Percentiles rank a stretch among this genome's conserved stretches.
These are phyloP conservation scores for Ophiostoma pallidulum DNA, from an alignment of 2,329 filamentous ascomycete genomes.

Conservation along the genomic window DNA sequence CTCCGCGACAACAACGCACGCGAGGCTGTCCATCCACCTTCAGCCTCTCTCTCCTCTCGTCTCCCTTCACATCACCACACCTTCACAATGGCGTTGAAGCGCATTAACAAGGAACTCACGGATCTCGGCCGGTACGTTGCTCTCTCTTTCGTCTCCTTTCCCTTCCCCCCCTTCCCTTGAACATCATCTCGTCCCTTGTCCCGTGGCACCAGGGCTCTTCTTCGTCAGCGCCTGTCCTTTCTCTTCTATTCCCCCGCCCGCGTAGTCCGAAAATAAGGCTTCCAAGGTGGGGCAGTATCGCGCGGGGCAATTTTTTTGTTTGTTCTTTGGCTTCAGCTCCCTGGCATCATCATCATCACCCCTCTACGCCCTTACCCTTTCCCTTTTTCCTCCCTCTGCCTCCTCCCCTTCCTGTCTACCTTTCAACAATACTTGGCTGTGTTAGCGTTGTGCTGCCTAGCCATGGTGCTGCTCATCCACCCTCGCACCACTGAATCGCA, in stretches of 20 bases:
- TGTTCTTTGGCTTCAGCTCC: not conserved
- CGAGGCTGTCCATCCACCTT: not conserved
- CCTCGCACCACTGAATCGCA: too few relatives aligned
- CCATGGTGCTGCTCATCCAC: too few relatives aligned
- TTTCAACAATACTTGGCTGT: constrained; percentile 12
- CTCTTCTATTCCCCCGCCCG: constrained; percentile 1
- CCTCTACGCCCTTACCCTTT: not conserved
- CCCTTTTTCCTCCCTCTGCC: too few relatives aligned
- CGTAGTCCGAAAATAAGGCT: constrained; percentile 14
- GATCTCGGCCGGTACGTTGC: constrained; percentile 69
- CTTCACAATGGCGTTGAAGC: constrained; percentile 71
- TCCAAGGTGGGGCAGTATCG: constrained; percentile 17
- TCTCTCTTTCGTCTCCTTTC: not conserved
- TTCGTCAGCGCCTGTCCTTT: too few relatives aligned
- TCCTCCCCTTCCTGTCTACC: not conserved
- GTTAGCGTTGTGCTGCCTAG: not conserved
- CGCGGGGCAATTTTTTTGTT: constrained; percentile 10
- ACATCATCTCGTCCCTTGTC: not conserved
- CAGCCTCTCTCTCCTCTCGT: not conserved
- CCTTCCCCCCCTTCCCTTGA: not conserved
- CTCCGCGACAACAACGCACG: not conserved
- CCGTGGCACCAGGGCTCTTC: too few relatives aligned
- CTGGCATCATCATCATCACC: not conserved
- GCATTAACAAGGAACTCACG: constrained; percentile 89
- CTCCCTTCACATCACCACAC: constrained; percentile 14